Evolutionary conservation across 148 eudicot genomes (phyloP), one percentile per base, ranked within the genome.

Genomic region (Tetragonia tetragonoides): DNA sequence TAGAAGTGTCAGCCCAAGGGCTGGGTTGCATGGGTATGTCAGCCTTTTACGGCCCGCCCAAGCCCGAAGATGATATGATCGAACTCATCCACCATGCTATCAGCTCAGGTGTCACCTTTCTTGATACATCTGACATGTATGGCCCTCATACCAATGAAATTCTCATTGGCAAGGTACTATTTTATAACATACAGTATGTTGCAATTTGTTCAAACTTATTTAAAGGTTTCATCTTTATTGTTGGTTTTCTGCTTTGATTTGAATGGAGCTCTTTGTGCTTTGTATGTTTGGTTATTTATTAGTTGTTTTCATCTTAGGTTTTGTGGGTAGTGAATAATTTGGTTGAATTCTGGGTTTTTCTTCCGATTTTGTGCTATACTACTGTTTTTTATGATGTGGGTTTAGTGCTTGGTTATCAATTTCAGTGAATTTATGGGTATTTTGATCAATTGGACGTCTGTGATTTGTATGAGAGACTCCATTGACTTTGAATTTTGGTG

Each of bases 121-220:
- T 85, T 51, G 85, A 85, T 41, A 85, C 87, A 37, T 85, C 87
- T 21, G 85, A 85, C 37, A 10, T 77, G 37, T 85, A 85, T 73
- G 85, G 87, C 46, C 87, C 87, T 17, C 81, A 77, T 28, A 85
- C 85, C 60, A 85, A 82, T 71, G 87, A 85, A 63, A 77, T 85
- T 56, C 87, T 85, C n/a, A 41, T 85, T 63, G 87, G 83, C 69
- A 85, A 85, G 85, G 87, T 85, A 6, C 23, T 44, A 4, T 57
- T 17, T 17, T 16, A 3, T 6, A 54, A 4, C 47, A n/a, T n/a
- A n/a, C n/a, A n/a, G n/a, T 44, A 3, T 8, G 8, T 44, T n/a
- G 18, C 37, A 18, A 17, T 41, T 14, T 1, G 40, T n/a, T 20
- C 20, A 42, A n/a, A n/a, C n/a, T 16, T 17, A 16, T 34, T 2